Base-by-base conservation (phyloP, 805 yeast species). In the Metschnikowia anglica region DNA sequence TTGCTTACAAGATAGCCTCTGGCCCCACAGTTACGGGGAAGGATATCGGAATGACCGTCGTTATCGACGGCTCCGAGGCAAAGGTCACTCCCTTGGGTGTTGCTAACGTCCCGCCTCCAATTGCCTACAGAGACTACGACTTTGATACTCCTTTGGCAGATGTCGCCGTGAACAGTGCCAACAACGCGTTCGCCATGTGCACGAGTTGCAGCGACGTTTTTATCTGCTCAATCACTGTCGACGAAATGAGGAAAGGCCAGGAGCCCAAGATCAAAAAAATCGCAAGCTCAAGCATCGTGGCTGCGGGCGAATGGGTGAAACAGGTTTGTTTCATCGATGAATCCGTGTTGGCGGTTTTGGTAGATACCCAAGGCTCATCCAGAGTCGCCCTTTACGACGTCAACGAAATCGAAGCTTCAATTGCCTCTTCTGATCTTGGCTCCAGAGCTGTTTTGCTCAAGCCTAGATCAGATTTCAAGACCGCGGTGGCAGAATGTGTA, bases 41-140 rank as follows among this genome's bases (percentile, higher is more conserved):
- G 43, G 97, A 88, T 60, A 58, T 76, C 20, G 98, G 99, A 36
- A 80, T 85, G 73, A 78, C 81, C 8, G 66, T 85, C 16, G 97
- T 91, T 0, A 71, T 84, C 26, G 98, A 93, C 66, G 97, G 97
- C 2, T 54, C 62, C 1, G 72, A 74, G 10, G 77, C 83, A 11
- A 78, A 80, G 51, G 65, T 89, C 17, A 91, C 99, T 0, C 97
- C 98, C 0, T 70, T 93, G 27, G 74, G 85, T 1, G 59, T 82
- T 23, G 96, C 96, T 2, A 88, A 83, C 59, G 91, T 88, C 9
- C 99, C 99, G 3, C 99, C 99, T 0, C 99, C 99, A 32, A 80
- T 88, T 59, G 76, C 87, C 18, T 83, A 75, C 58, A 74, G 95
- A 44, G 86, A 81, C 37, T 62, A 88, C 38, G 77, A 74, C 8